A percentile compares a stretch with the other conserved stretches of the same genome.
These are phyloP conservation scores for Drechmeria coniospora DNA, from an alignment of 2,329 filamentous ascomycete species.

Conservation along the genomic window DNA sequence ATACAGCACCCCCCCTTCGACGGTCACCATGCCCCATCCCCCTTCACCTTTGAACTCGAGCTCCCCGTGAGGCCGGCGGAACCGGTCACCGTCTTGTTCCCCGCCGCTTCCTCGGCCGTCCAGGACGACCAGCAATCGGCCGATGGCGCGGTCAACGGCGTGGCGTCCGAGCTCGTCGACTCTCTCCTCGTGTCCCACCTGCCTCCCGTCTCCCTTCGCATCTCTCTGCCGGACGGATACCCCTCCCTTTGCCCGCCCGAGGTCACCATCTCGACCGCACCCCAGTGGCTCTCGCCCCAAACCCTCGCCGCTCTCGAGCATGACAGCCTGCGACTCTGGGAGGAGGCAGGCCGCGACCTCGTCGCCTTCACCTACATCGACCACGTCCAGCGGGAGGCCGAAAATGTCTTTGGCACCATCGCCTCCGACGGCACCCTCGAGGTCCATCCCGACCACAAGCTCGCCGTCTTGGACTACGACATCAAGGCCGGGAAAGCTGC, in stretches of 20 bases:
- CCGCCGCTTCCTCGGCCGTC: constrained; percentile 23
- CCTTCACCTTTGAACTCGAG: constrained; percentile 37
- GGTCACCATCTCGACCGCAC: constrained; percentile 34
- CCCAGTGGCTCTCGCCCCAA: constrained; percentile 38
- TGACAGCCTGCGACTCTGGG: constrained; percentile 41
- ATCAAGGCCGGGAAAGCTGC: constrained; percentile 54
- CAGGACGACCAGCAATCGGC: not conserved
- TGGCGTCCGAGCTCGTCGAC: constrained; percentile 16
- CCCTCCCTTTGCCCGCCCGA: constrained; percentile 35
- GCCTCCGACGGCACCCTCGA: constrained; percentile 30
- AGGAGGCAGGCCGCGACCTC: constrained; percentile 42
- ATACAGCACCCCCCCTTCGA: constrained; percentile 31
- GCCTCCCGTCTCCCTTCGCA: constrained; percentile 37
- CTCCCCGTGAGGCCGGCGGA: constrained; percentile 39
- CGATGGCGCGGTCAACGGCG: constrained; percentile 1
- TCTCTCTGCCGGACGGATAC: constrained; percentile 42
- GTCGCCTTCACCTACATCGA: constrained; percentile 50
- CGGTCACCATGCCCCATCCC: constrained; percentile 20
- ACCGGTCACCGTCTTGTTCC: constrained; percentile 42
- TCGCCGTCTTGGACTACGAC: constrained; percentile 64
- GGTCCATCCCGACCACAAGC: constrained; percentile 43
- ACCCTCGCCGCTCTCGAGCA: constrained; percentile 33
- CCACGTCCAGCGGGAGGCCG: constrained; percentile 41
- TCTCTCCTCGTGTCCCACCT: constrained; percentile 39
- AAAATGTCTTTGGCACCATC: constrained; percentile 44